Conservation (phyloP, 495 filamentous ascomycete species). For the Hapsidospora chrysogenum region DNA sequence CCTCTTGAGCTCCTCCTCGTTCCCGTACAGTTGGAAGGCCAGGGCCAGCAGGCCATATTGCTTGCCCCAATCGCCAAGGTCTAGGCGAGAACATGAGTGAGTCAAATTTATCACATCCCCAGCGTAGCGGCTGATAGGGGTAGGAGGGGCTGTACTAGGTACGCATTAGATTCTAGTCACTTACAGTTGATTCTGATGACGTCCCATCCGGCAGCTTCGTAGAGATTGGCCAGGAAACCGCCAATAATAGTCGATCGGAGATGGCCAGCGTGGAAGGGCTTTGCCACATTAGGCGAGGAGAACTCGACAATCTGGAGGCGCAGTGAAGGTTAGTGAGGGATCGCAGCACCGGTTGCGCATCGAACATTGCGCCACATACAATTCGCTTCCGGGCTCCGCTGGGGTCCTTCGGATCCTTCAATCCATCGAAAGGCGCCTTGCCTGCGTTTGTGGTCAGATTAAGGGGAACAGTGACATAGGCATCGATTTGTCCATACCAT, state of each 20-base stretch:
- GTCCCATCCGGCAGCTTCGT: slow-evolving; percentile 42
- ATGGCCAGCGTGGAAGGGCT: slow-evolving; percentile 53
- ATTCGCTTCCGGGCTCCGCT: slow-evolving; percentile 56
- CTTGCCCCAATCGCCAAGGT: slow-evolving; percentile 50
- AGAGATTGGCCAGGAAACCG: slow-evolving; percentile 44
- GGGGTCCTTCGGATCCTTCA: slow-evolving; percentile 50
- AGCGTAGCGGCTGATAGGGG: too few species aligned
- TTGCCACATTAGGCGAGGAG: slow-evolving; percentile 46
- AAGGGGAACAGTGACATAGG: background rate
- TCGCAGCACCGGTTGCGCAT: too few species aligned
- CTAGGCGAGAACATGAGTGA: background rate
- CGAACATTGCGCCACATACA: too few species aligned
- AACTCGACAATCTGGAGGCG: slow-evolving; percentile 32
- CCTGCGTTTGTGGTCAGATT: background rate
- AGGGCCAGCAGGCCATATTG: slow-evolving; percentile 46
- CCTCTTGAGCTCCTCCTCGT: slow-evolving; percentile 34
- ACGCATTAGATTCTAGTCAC: slow-evolving; percentile 7
- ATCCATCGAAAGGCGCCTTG: slow-evolving; percentile 28
- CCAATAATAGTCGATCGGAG: slow-evolving; percentile 52
- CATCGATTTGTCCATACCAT: slow-evolving; percentile 52
- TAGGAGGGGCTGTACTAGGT: background rate
- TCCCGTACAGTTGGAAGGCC: slow-evolving; percentile 41
- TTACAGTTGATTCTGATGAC: slow-evolving; percentile 41
- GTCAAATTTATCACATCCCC: background rate
- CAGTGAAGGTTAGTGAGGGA: too few species aligned